Base-by-base conservation (phyloP, 805 yeast species). In the Pichia insulana region DNA sequence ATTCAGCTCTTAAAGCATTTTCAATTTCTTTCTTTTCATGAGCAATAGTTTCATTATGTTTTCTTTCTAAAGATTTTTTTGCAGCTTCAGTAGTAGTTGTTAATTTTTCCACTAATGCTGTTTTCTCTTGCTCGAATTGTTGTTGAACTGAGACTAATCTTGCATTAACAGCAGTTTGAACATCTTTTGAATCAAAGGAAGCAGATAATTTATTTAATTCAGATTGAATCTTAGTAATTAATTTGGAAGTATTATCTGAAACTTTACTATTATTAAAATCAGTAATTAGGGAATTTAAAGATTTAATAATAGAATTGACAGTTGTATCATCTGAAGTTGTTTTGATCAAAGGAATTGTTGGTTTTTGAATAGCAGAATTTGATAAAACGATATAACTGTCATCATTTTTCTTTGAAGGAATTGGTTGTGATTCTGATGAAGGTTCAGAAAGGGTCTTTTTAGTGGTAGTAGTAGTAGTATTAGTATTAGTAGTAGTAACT, bases 1-100 rank as follows among this genome's bases (percentile, higher is more conserved):
- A 89, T 49, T 85, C 83, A 36, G 78, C 70, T 35, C 77, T 63
- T 40, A 89, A 70, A 11, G 79, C 75, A 51, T 76, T 68, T 57
- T 74, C 76, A 44, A 87, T 73, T 30, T 83, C 78, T 50, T 74
- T 75, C 41, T 88, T 68, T 61, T 88, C 96, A 15, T 68, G 63
- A 17, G 62, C 58, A 50, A 90, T 67, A 50, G 78, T 73, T 36
- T 67, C 62, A 46, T 74, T 68, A 57, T 80, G 80, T 51, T 78
- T 77, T 37, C 65, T 58, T 49, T 80, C 80, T 51, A 86, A 68
- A 43, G 71, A 72, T 38, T 68, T 55, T 55, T 83, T 79, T 53
- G 80, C 83, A n/a, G 61, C 58, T 45, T 74, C 74, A 34, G 68
- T 61, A 52, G 77, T 67, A 59, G 83, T 76, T n/a, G 83, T 71